These are phyloP conservation scores for Suillus bovinus DNA, from an alignment of 768 basidiomycete species.

Conservation along the genomic window DNA sequence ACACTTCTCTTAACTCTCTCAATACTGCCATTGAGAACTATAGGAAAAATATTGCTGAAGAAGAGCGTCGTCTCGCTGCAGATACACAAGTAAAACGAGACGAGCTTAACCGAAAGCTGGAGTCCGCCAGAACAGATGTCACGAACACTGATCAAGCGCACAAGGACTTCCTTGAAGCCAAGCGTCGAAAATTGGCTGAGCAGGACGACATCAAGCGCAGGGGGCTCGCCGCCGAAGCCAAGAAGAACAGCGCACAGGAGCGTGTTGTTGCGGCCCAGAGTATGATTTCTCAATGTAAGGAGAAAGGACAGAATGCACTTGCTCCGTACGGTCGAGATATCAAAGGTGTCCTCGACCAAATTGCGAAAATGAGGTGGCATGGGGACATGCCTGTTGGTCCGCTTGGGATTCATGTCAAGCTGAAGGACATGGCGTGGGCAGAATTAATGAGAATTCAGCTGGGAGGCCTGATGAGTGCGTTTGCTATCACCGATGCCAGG, in stretches of 20 bases:
- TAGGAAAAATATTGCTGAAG: slow-evolving; percentile 51
- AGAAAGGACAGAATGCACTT: slow-evolving; percentile 57
- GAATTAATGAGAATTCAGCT: slow-evolving; percentile 65
- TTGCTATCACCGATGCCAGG: slow-evolving; percentile 68
- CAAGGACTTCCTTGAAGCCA: slow-evolving; percentile 33
- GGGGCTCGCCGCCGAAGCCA: slow-evolving; percentile 39
- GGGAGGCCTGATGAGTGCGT: slow-evolving; percentile 58
- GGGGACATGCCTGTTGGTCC: slow-evolving; percentile 77
- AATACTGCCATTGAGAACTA: slow-evolving; percentile 35
- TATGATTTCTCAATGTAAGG: slow-evolving; percentile 50
- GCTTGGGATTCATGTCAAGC: slow-evolving; percentile 74
- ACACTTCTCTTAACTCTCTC: slow-evolving; percentile 36
- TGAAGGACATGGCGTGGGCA: slow-evolving; percentile 69
- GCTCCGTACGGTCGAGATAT: slow-evolving; percentile 66
- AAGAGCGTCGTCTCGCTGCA: slow-evolving; percentile 52
- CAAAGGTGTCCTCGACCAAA: slow-evolving; percentile 52
- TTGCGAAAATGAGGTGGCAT: slow-evolving; percentile 55
- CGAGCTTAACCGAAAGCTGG: slow-evolving; percentile 52
- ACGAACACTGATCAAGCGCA: slow-evolving; percentile 37
- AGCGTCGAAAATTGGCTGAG: slow-evolving; percentile 31
- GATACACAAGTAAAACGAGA: slow-evolving; percentile 66
- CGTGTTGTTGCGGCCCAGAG: slow-evolving; percentile 47
- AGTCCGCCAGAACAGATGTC: slow-evolving; percentile 43
- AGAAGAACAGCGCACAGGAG: slow-evolving; percentile 33
- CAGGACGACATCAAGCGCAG: slow-evolving; percentile 33